phyloP scores from a whole-genome alignment of 1,284 basidiomycete species.

The Trametes versicolor region DNA sequence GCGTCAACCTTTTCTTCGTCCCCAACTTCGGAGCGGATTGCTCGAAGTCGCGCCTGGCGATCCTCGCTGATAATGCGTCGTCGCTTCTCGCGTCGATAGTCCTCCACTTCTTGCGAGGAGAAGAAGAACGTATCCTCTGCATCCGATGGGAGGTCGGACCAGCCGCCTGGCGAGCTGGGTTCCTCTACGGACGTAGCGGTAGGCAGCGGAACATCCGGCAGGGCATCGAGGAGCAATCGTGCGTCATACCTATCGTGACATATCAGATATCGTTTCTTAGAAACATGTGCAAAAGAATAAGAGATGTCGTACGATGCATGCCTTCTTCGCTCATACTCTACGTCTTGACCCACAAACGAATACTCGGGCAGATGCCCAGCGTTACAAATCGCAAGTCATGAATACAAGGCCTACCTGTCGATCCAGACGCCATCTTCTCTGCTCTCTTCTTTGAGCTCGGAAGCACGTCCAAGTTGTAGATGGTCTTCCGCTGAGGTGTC shows the following conservation, averaged over 20 bases:
- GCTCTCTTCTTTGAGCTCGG: neutral
- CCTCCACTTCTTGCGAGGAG: conserved; percentile 69
- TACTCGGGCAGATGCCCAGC: conserved; percentile 2
- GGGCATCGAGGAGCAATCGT: conserved; percentile 71
- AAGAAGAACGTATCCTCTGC: conserved; percentile 85
- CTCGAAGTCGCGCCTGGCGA: conserved; percentile 70
- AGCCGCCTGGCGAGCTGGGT: conserved; percentile 65
- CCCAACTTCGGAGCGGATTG: conserved; percentile 57
- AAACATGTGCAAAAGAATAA: conserved; percentile 22
- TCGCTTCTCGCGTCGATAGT: conserved; percentile 73
- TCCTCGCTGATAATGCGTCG: conserved; percentile 66
- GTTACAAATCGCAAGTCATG: conserved; percentile 9
- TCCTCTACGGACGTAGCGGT: conserved; percentile 16
- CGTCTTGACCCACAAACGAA: neutral
- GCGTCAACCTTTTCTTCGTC: conserved; percentile 37
- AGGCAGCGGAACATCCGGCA: conserved; percentile 42
- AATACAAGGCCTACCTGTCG: conserved; percentile 65
- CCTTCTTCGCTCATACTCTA: neutral
- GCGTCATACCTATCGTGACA: conserved; percentile 74
- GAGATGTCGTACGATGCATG: conserved; percentile 20
- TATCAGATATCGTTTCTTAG: conserved; percentile 8
- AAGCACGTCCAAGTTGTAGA: conserved; percentile 17
- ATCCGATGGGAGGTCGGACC: conserved; percentile 86
- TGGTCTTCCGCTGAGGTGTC: conserved; percentile 30
- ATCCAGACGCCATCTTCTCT: conserved; percentile 54